phyloP scores from a whole-genome alignment of 768 basidiomycete genomes.

The Tricholoma matsutake region DNA sequence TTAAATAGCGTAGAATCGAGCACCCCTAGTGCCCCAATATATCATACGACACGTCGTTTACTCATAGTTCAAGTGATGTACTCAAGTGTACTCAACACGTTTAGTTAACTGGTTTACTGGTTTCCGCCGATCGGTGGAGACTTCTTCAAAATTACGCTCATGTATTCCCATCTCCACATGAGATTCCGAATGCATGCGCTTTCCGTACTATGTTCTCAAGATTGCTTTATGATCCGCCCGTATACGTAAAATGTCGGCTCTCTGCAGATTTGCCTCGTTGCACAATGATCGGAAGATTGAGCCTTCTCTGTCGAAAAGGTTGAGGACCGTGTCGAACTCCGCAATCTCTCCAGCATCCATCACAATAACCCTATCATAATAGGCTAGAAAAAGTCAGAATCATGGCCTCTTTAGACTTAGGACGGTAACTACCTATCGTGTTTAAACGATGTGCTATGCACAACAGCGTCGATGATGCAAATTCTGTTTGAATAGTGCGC shows the following conservation, averaged over 20 bases:
- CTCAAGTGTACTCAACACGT: too few relatives aligned
- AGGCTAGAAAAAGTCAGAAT: constrained; percentile 29
- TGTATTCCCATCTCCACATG: too few relatives aligned
- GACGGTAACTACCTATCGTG: constrained; percentile 9
- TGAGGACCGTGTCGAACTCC: constrained; percentile 70
- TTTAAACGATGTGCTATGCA: constrained; percentile 50
- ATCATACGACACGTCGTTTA: too few relatives aligned
- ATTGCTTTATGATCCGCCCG: not conserved
- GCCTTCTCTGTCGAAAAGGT: constrained; percentile 51
- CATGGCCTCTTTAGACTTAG: not conserved
- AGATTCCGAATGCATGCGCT: too few relatives aligned
- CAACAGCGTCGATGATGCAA: constrained; percentile 48
- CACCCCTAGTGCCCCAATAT: too few relatives aligned
- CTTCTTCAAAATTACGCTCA: too few relatives aligned
- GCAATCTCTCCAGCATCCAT: constrained; percentile 66
- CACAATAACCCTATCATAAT: constrained; percentile 66
- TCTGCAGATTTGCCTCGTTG: constrained; percentile 50
- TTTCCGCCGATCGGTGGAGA: too few relatives aligned
- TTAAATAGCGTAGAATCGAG: too few relatives aligned
- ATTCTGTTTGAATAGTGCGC: constrained; percentile 61
- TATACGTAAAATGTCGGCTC: constrained; percentile 3
- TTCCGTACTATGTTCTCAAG: not conserved
- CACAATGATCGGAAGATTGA: constrained; percentile 70
- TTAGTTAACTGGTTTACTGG: too few relatives aligned
- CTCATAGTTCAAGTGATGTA: too few relatives aligned